Conservation (phyloP, 1,284 basidiomycete species). For the Sporisorium reilianum region DNA sequence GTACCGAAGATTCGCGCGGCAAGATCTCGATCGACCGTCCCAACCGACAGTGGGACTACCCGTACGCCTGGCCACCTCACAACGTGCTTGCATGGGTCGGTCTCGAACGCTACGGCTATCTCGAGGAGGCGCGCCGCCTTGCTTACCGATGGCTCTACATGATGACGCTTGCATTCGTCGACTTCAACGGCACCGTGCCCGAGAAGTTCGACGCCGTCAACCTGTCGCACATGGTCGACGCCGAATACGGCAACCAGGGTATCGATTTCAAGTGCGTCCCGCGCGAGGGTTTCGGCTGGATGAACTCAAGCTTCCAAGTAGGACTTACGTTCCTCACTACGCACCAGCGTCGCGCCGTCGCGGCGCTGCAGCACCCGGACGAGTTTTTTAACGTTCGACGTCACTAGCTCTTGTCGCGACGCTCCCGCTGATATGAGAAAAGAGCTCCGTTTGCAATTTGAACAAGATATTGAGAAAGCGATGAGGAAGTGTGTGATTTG, state of each 20-base stretch:
- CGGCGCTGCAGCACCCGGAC: constrained; percentile 90
- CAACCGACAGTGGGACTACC: constrained; percentile 92
- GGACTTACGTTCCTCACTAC: constrained; percentile 92
- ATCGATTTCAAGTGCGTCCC: constrained; percentile 90
- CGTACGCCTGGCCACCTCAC: constrained; percentile 80
- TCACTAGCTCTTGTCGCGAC: constrained; percentile 11
- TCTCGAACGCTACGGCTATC: constrained; percentile 92
- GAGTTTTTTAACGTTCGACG: constrained; percentile 77
- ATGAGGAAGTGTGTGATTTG: too few relatives aligned
- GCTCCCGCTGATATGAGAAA: too few relatives aligned
- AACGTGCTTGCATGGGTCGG: constrained; percentile 89
- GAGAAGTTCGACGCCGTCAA: constrained; percentile 99
- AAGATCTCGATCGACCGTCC: constrained; percentile 94
- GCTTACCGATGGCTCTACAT: constrained; percentile 98
- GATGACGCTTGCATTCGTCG: constrained; percentile 72
- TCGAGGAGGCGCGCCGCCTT: constrained; percentile 90
- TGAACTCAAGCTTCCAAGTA: constrained; percentile 78
- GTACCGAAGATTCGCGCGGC: constrained; percentile 95
- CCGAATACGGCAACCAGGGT: constrained; percentile 98
- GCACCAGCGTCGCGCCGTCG: constrained; percentile 93
- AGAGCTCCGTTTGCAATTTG: too few relatives aligned
- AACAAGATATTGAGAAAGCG: too few relatives aligned
- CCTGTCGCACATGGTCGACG: constrained; percentile 92
- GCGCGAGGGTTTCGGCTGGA: constrained; percentile 93
- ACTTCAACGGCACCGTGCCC: constrained; percentile 96